Conservation (phyloP, 352 stramenopile genomes). For the Thraustochytrium striatum region DNA sequence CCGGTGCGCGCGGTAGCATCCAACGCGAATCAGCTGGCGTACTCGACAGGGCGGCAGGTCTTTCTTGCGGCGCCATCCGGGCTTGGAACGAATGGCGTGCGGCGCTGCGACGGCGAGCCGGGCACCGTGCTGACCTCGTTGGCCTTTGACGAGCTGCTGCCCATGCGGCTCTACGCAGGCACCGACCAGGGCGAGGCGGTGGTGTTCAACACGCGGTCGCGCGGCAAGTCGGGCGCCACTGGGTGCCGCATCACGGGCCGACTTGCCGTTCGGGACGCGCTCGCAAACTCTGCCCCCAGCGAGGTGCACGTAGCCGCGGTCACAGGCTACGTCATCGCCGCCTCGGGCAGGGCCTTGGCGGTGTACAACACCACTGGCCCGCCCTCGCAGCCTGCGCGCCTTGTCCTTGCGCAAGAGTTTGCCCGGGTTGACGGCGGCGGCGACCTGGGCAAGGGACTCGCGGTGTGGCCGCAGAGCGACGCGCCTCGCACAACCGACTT, state of each 20-base stretch:
- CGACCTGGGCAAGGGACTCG: not conserved
- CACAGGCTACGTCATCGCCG: slow-evolving; percentile 20
- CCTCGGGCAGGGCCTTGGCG: not conserved
- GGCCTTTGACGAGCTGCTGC: not conserved
- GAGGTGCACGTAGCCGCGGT: not conserved
- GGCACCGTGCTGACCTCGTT: too few species aligned
- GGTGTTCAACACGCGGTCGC: slow-evolving; percentile 19
- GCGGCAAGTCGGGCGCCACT: not conserved
- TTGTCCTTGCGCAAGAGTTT: slow-evolving; percentile 8
- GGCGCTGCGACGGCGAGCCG: too few species aligned
- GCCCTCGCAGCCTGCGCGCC: not conserved
- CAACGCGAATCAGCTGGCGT: too few species aligned
- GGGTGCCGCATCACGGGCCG: not conserved
- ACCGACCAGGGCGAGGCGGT: slow-evolving; percentile 16
- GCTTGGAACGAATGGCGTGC: too few species aligned
- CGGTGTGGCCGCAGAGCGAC: not conserved
- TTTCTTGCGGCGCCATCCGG: too few species aligned
- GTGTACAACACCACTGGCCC: slow-evolving; percentile 20
- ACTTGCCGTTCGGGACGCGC: not conserved
- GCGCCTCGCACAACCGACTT: not conserved
- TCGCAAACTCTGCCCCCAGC: not conserved
- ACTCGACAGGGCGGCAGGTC: too few species aligned
- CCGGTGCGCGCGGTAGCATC: too few species aligned
- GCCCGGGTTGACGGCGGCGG: not conserved
- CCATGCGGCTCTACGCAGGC: slow-evolving; percentile 15